phyloP scores from a whole-genome alignment of 768 basidiomycete genomes.

The Leucosporidium yakuticum region DNA sequence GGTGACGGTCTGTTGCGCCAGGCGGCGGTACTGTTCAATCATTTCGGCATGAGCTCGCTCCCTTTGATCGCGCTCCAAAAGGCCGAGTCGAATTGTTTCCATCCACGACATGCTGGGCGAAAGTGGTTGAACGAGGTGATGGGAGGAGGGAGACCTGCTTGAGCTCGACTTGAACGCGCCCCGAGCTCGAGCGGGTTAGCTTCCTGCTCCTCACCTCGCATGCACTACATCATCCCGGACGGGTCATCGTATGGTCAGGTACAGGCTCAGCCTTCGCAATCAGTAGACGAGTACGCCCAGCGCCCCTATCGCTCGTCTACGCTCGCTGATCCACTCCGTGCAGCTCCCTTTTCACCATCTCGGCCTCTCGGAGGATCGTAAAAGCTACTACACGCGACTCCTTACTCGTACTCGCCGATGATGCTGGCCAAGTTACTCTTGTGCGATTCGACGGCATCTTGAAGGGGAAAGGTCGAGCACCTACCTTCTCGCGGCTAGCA shows the following conservation, averaged over 20 bases:
- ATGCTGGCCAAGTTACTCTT: neutral
- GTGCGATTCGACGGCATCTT: too few relatives aligned
- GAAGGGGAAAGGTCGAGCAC: neutral
- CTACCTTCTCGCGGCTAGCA: neutral
- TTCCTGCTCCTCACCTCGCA: neutral
- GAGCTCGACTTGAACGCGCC: neutral
- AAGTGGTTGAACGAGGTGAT: neutral
- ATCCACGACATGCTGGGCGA: conserved; percentile 31
- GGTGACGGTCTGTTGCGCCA: conserved; percentile 85
- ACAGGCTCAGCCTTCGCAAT: neutral
- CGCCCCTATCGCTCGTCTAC: neutral
- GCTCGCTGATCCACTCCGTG: neutral
- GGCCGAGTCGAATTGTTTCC: conserved; percentile 39
- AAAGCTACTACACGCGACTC: neutral
- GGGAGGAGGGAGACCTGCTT: neutral
- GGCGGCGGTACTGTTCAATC: conserved; percentile 86
- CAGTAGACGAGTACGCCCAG: neutral
- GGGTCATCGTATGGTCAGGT: neutral
- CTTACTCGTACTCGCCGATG: neutral
- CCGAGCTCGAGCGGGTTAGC: neutral
- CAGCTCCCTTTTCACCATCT: neutral
- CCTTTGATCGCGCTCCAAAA: conserved; percentile 73
- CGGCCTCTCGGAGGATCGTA: neutral
- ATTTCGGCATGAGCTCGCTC: conserved; percentile 75
- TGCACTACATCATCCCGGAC: neutral